Evolutionary conservation across 768 basidiomycete genomes (phyloP).

Genomic region (Tricholoma hemisulphureum): DNA sequence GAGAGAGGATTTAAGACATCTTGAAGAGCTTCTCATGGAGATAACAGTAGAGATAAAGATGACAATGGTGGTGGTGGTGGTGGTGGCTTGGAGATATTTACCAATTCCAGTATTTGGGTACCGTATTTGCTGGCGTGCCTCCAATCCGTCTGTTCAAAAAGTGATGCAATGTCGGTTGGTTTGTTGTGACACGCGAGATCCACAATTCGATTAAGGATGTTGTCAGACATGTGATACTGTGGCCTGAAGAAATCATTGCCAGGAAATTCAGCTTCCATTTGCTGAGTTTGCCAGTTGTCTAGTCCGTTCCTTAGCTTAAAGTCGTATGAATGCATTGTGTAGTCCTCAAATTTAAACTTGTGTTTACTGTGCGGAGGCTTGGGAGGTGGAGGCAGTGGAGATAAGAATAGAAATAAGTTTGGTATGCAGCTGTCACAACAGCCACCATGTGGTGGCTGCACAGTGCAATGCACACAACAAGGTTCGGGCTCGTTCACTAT

Average conservation of each 20-base stretch:
- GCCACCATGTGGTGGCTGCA: not conserved
- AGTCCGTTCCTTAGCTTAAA: constrained; percentile 3
- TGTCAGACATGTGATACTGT: constrained; percentile 18
- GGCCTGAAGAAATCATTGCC: constrained; percentile 10
- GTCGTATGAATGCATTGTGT: constrained; percentile 4
- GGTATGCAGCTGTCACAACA: constrained; percentile 14
- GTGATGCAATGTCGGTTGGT: constrained; percentile 9
- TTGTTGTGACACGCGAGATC: constrained; percentile 22
- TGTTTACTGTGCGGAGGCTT: not conserved
- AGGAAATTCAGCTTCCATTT: constrained; percentile 1
- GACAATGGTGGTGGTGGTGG: not conserved
- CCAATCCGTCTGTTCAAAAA: constrained; percentile 24
- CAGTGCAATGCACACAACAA: constrained; percentile 8
- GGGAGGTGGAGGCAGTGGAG: not conserved
- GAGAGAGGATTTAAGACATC: not conserved
- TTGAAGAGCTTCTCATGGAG: not conserved
- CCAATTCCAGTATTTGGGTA: not conserved
- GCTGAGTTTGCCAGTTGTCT: constrained; percentile 12
- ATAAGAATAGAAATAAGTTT: not conserved
- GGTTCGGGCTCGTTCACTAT: not conserved
- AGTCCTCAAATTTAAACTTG: not conserved
- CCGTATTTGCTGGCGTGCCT: constrained; percentile 5
- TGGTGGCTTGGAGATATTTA: not conserved
- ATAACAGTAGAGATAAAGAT: not conserved
- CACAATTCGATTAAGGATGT: constrained; percentile 24